These are phyloP conservation scores for Parathielavia hyrcaniae DNA, from an alignment of 495 filamentous ascomycete genomes.

Conservation along the genomic window DNA sequence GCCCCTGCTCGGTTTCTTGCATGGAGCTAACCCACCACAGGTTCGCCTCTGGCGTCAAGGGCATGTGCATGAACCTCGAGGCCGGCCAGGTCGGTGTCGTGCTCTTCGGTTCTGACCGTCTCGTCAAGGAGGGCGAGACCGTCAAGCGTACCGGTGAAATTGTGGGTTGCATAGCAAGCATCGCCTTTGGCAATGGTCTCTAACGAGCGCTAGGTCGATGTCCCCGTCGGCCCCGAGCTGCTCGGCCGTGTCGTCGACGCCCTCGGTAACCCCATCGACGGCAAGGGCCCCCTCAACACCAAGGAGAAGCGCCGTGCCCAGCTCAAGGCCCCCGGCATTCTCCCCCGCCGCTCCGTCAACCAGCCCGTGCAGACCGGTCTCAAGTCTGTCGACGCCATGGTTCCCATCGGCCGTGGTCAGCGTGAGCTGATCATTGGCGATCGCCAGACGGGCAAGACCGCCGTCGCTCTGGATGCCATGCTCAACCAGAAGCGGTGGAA, in stretches of 20 bases:
- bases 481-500: slow-evolving; percentile 99
- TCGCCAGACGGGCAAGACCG: slow-evolving; percentile 99
- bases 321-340: slow-evolving; percentile 97
- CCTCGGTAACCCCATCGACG: slow-evolving; percentile 97
- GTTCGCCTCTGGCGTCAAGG: slow-evolving; percentile 99
- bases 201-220: slow-evolving; percentile 66
- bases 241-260: slow-evolving; percentile 98
- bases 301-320: slow-evolving; percentile 92
- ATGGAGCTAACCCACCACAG: slow-evolving; percentile 42
- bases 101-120: slow-evolving; percentile 99
- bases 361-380: slow-evolving; percentile 98
- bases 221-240: slow-evolving; percentile 86
- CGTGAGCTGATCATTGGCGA: slow-evolving; percentile 99
- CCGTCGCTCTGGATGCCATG: slow-evolving; percentile 95
- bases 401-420: slow-evolving; percentile 98
- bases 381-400: slow-evolving; percentile 99
- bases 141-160: slow-evolving; percentile 99
- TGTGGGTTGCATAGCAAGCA: slow-evolving; percentile 52
- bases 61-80: slow-evolving; percentile 99
- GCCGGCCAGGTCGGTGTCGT: slow-evolving; percentile 99
- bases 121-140: slow-evolving; percentile 98
- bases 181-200: background rate
- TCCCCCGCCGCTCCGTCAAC: slow-evolving; percentile 93
- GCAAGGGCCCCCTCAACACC: slow-evolving; percentile 93
- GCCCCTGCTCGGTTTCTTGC: slow-evolving; percentile 3